These are phyloP conservation scores for Oenanthe sinensis DNA, from an alignment of 129 eudicot genomes.

Conservation along the genomic window DNA sequence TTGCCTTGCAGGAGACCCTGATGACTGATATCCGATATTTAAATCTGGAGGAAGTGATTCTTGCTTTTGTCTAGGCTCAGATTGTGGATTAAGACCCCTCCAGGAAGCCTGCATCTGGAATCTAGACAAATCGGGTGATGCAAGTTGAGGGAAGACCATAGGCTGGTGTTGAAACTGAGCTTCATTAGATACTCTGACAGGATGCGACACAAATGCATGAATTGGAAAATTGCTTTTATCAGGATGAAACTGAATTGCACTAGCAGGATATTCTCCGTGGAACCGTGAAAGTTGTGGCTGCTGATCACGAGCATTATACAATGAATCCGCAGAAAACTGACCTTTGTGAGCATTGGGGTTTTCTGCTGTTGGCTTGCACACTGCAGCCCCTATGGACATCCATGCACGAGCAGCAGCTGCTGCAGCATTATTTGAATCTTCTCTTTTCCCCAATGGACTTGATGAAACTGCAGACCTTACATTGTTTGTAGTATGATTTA, in stretches of 20 bases:
- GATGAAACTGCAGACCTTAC: conserved; percentile 15
- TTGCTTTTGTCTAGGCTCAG: conserved; percentile 53
- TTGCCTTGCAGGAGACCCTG: conserved; percentile 77
- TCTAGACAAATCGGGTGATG: conserved; percentile 68
- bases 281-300: conserved; percentile 57
- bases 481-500: conserved; percentile 13
- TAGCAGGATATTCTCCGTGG: conserved; percentile 45
- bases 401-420: conserved; percentile 78
- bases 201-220: conserved; percentile 41
- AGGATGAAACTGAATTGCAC: conserved; percentile 32
- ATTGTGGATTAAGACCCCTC: conserved; percentile 47
- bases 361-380: conserved; percentile 41
- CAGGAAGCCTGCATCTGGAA: conserved; percentile 65
- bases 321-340: conserved; percentile 36
- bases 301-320: conserved; percentile 32
- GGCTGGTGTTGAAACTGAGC: conserved; percentile 46
- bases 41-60: conserved; percentile 81
- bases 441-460: conserved; percentile 25
- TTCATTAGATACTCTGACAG: conserved; percentile 39
- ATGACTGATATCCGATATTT: conserved; percentile 69
- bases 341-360: conserved; percentile 30
- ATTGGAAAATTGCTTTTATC: conserved; percentile 31
- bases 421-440: conserved; percentile 52
- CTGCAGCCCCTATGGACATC: conserved; percentile 81
- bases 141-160: conserved; percentile 47